A percentile compares a stretch with the other conserved stretches of the same genome.
Evolutionary conservation across 2,329 filamentous ascomycete species (phyloP).

Genomic region (Ceratocystiopsis brevicomis): DNA sequence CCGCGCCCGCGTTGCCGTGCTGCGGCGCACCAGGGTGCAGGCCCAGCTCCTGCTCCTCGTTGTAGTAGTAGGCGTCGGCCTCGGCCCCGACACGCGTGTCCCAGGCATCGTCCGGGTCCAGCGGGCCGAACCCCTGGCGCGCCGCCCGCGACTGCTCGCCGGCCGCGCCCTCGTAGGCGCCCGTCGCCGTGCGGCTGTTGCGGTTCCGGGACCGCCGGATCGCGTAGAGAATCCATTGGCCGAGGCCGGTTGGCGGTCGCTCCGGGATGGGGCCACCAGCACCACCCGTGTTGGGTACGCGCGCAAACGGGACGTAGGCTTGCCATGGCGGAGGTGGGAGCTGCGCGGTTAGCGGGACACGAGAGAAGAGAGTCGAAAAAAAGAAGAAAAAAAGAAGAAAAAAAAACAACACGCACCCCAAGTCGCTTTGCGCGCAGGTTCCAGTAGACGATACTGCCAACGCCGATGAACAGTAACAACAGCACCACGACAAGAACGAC

Average conservation of each 20-base stretch:
- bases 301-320: too few relatives aligned
- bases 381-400: slow-evolving; percentile 1
- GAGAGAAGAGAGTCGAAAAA: not conserved
- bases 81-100: slow-evolving; percentile 61
- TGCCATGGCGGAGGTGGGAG: slow-evolving; percentile 48
- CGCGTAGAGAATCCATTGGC: slow-evolving; percentile 56
- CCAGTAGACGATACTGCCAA: slow-evolving; percentile 52
- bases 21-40: slow-evolving; percentile 17
- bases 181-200: slow-evolving; percentile 45
- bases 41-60: slow-evolving; percentile 56
- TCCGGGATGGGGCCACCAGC: slow-evolving; percentile 8
- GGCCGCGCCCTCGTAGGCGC: slow-evolving; percentile 47
- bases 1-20: slow-evolving; percentile 13
- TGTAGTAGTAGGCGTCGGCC: slow-evolving; percentile 41
- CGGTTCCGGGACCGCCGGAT: slow-evolving; percentile 39
- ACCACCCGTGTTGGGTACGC: too few relatives aligned
- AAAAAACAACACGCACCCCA: slow-evolving; percentile 34
- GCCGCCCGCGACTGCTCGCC: slow-evolving; percentile 20
- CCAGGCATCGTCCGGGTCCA: slow-evolving; percentile 77
- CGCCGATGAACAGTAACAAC: slow-evolving; percentile 33
- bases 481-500: slow-evolving; percentile 57
- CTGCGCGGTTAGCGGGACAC: slow-evolving; percentile 15
- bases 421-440: slow-evolving; percentile 54
- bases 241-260: slow-evolving; percentile 40
- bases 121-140: slow-evolving; percentile 28